Evolutionary conservation across 2,329 filamentous ascomycete genomes (phyloP).

Genomic region (Dendryphion nanum): DNA sequence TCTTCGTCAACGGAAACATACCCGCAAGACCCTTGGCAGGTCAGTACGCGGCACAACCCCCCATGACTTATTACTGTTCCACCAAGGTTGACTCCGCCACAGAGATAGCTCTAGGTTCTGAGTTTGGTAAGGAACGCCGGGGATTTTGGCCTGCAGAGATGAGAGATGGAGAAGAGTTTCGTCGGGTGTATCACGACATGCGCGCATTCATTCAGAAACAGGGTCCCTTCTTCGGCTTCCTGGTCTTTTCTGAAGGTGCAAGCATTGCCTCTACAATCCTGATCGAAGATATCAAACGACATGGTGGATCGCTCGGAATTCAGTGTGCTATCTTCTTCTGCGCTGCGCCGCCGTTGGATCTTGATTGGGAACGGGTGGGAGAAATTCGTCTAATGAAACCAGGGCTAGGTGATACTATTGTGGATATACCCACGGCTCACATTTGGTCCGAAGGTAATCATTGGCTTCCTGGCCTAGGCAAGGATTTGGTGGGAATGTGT

Average conservation of each 20-base stretch:
- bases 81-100: background rate
- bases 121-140: too few relatives aligned
- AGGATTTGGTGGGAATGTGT: slow-evolving; percentile 1
- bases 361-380: slow-evolving; percentile 3
- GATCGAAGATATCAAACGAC: background rate
- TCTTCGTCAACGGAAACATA: too few relatives aligned
- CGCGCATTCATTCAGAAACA: slow-evolving; percentile 4
- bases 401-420: background rate
- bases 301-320: too few relatives aligned
- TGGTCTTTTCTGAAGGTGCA: slow-evolving; percentile 12
- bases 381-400: background rate
- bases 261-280: slow-evolving; percentile 5
- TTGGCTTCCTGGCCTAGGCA: background rate
- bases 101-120: too few relatives aligned
- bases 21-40: slow-evolving; percentile 9
- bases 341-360: background rate
- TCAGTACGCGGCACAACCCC: background rate
- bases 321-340: slow-evolving; percentile 11
- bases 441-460: slow-evolving; percentile 7
- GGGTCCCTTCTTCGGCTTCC: slow-evolving; percentile 13
- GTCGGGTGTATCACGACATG: slow-evolving; percentile 2
- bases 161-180: background rate
- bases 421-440: slow-evolving; percentile 6
- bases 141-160: slow-evolving; percentile 6
- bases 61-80: background rate